These are phyloP conservation scores for Periconia digitata DNA, from an alignment of 2,329 filamentous ascomycete genomes.

Conservation along the genomic window DNA sequence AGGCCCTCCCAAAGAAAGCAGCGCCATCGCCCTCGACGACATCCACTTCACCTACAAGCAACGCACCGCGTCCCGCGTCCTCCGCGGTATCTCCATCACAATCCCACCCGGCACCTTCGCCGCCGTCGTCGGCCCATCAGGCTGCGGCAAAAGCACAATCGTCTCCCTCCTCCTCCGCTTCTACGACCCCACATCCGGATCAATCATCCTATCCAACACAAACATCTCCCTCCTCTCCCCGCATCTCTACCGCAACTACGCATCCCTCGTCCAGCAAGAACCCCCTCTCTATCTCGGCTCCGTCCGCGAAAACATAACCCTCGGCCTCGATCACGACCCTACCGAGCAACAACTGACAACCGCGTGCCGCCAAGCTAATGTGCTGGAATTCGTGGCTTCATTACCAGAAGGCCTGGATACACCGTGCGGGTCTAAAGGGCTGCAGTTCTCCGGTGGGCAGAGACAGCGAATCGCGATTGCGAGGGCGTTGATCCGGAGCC, in stretches of 20 bases:
- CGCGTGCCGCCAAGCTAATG: slow-evolving; percentile 70
- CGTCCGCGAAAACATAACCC: slow-evolving; percentile 81
- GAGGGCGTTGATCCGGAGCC: slow-evolving; percentile 82
- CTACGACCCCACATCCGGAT: slow-evolving; percentile 83
- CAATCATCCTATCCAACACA: slow-evolving; percentile 77
- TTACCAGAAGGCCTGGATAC: slow-evolving; percentile 77
- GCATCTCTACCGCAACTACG: slow-evolving; percentile 79
- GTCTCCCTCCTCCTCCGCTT: slow-evolving; percentile 92
- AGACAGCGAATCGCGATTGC: slow-evolving; percentile 96
- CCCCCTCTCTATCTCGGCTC: slow-evolving; percentile 93
- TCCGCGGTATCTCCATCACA: slow-evolving; percentile 76
- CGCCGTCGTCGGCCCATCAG: slow-evolving; percentile 89
- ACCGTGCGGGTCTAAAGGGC: slow-evolving; percentile 82
- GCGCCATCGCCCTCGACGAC: slow-evolving; percentile 78
- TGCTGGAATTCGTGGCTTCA: slow-evolving; percentile 43
- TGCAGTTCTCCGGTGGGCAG: slow-evolving; percentile 68
- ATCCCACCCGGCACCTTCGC: slow-evolving; percentile 80
- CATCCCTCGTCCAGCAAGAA: slow-evolving; percentile 94
- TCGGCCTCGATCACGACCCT: slow-evolving; percentile 58
- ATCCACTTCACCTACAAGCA: slow-evolving; percentile 96
- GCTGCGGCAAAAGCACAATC: slow-evolving; percentile 92
- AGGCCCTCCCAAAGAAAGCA: not conserved
- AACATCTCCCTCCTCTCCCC: slow-evolving; percentile 77
- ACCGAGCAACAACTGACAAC: slow-evolving; percentile 64
- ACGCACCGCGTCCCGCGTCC: slow-evolving; percentile 84